phyloP scores from a whole-genome alignment of 352 stramenopile genomes.

The Pythium dissotocum region DNA sequence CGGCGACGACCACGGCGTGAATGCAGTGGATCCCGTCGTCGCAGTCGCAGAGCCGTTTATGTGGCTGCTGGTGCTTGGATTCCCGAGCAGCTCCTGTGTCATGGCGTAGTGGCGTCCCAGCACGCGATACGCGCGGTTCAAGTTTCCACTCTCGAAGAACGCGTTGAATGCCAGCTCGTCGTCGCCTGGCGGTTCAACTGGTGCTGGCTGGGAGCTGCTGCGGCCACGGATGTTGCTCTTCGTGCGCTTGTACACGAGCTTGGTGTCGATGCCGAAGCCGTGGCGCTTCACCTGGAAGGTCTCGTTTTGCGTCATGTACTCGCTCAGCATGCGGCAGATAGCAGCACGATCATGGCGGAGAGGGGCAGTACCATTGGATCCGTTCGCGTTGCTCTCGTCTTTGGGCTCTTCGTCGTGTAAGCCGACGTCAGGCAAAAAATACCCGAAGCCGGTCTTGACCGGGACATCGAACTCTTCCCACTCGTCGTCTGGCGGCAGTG shows the following conservation, averaged over 20 bases:
- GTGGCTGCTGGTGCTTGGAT: not conserved
- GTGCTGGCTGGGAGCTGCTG: not conserved
- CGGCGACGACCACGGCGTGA: constrained; percentile 27
- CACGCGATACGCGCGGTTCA: constrained; percentile 69
- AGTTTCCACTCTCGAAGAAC: constrained; percentile 79
- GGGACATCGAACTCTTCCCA: constrained; percentile 68
- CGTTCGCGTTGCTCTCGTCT: constrained; percentile 13
- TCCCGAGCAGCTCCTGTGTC: constrained; percentile 38
- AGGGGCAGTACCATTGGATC: not conserved
- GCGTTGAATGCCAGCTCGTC: constrained; percentile 61
- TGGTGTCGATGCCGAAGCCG: constrained; percentile 55
- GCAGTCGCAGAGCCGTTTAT: not conserved
- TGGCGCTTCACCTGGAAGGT: constrained; percentile 57
- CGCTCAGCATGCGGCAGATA: constrained; percentile 47
- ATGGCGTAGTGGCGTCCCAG: constrained; percentile 53
- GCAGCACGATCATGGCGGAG: constrained; percentile 27
- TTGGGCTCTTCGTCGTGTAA: constrained; percentile 39
- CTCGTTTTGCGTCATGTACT: constrained; percentile 78
- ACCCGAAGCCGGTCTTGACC: constrained; percentile 59
- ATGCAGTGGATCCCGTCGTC: not conserved
- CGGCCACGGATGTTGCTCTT: constrained; percentile 28
- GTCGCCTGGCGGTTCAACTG: not conserved
- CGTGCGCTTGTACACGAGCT: constrained; percentile 66
- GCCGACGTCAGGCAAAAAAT: constrained; percentile 48
- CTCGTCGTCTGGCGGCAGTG: constrained; percentile 60